phyloP scores from a whole-genome alignment of 2,329 filamentous ascomycete genomes.

The Neonectria sp. region DNA sequence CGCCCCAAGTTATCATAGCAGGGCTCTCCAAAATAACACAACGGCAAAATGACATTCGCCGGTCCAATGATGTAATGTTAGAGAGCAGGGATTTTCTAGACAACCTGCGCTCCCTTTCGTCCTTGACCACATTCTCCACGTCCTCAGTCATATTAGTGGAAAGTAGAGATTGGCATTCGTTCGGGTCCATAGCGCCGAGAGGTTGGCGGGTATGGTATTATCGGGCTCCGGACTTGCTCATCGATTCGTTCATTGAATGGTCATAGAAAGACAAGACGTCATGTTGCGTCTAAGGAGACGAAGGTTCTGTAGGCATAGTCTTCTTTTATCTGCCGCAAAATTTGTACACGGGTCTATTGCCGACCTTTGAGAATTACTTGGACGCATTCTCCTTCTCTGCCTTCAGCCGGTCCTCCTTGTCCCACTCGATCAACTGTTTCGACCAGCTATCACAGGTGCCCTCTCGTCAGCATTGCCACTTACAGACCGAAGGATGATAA shows the following conservation, averaged over 20 bases:
- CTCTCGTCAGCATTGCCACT: constrained; percentile 38
- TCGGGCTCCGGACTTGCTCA: not conserved
- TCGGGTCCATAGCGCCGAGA: not conserved
- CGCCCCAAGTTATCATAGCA: too few species aligned
- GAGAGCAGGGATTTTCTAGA: too few species aligned
- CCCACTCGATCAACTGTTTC: constrained; percentile 62
- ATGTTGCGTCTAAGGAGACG: not conserved
- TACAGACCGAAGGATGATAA: not conserved
- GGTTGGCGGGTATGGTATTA: not conserved
- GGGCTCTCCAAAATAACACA: too few species aligned
- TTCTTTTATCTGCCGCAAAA: constrained; percentile 39
- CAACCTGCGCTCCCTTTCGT: too few species aligned
- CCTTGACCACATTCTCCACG: too few species aligned
- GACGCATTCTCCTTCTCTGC: constrained; percentile 50
- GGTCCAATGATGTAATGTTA: too few species aligned
- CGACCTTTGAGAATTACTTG: constrained; percentile 44
- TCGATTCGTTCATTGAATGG: too few species aligned
- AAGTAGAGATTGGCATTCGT: not conserved
- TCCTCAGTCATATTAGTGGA: not conserved
- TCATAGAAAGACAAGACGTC: not conserved
- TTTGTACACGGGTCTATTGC: constrained; percentile 44
- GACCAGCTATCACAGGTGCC: constrained; percentile 55
- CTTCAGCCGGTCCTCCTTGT: constrained; percentile 59
- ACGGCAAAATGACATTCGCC: too few species aligned
- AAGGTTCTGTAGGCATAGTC: constrained; percentile 1